Evolutionary conservation across 371 early-diverging fungal genomes (phyloP).

Genomic region (Chytridiales sp.): DNA sequence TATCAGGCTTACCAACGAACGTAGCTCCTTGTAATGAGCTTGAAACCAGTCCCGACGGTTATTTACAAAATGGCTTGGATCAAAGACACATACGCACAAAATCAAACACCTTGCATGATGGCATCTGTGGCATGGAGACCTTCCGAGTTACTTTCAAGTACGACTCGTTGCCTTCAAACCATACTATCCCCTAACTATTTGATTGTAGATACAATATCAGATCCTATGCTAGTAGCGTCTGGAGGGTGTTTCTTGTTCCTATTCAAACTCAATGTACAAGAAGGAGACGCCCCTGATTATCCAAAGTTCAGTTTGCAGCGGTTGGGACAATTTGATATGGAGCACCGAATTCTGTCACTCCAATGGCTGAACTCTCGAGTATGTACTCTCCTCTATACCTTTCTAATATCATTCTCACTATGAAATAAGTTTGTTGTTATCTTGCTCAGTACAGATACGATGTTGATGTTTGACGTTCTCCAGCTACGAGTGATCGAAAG

Average conservation of each 20-base stretch:
- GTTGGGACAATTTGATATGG: conserved; percentile 61
- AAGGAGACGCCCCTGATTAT: not conserved
- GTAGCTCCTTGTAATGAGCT: conserved; percentile 46
- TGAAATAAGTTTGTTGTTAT: conserved; percentile 57
- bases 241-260: conserved; percentile 20
- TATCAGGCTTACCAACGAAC: no score
- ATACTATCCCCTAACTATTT: not conserved
- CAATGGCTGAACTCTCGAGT: conserved; percentile 79
- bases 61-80: conserved; percentile 55
- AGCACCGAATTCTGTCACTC: conserved; percentile 67
- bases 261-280: conserved; percentile 10
- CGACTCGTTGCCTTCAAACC: no score
- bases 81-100: not conserved
- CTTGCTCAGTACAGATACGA: conserved; percentile 65
- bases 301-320: no score
- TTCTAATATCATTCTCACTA: conserved; percentile 1
- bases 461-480: conserved; percentile 68
- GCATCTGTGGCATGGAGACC: conserved; percentile 14
- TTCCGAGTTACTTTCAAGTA: no score
- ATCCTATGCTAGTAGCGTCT: conserved; percentile 29
- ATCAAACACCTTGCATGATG: not conserved
- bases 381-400: conserved; percentile 5
- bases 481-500: conserved; percentile 64
- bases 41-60: conserved; percentile 72
- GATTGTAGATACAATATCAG: conserved; percentile 7